Conservation (phyloP, 768 basidiomycete species). For the Suillus plorans region DNA sequence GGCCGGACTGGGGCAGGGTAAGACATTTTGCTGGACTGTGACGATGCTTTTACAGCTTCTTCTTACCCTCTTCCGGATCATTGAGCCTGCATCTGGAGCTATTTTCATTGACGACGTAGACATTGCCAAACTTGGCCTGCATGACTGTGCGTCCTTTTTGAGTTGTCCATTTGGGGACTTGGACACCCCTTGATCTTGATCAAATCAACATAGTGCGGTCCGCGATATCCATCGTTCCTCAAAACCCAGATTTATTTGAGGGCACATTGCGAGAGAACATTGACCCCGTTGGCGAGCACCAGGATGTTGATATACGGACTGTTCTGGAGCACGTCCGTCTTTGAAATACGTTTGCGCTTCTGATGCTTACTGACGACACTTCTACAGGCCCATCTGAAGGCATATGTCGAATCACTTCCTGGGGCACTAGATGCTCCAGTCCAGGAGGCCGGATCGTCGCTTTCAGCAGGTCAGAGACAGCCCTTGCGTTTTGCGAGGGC, state of each 20-base stretch:
- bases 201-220: constrained; percentile 51
- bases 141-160: constrained; percentile 39
- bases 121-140: constrained; percentile 71
- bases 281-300: constrained; percentile 77
- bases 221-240: constrained; percentile 83
- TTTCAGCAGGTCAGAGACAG: constrained; percentile 86
- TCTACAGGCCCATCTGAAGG: constrained; percentile 60
- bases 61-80: constrained; percentile 74
- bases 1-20: constrained; percentile 82
- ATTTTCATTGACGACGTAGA: constrained; percentile 77
- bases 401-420: constrained; percentile 65
- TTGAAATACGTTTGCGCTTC: background rate
- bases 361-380: background rate
- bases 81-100: constrained; percentile 66
- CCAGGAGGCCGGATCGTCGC: constrained; percentile 75
- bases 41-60: constrained; percentile 42
- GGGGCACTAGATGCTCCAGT: constrained; percentile 73
- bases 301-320: constrained; percentile 84
- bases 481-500: constrained; percentile 88
- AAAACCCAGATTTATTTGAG: constrained; percentile 69
- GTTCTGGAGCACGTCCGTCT: constrained; percentile 65
- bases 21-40: constrained; percentile 13
- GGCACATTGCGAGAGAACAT: constrained; percentile 84
- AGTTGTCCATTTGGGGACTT: background rate
- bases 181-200: background rate